phyloP scores from a whole-genome alignment of 202 grass and related monocot species.

The Cymbopogon flexuosus region DNA sequence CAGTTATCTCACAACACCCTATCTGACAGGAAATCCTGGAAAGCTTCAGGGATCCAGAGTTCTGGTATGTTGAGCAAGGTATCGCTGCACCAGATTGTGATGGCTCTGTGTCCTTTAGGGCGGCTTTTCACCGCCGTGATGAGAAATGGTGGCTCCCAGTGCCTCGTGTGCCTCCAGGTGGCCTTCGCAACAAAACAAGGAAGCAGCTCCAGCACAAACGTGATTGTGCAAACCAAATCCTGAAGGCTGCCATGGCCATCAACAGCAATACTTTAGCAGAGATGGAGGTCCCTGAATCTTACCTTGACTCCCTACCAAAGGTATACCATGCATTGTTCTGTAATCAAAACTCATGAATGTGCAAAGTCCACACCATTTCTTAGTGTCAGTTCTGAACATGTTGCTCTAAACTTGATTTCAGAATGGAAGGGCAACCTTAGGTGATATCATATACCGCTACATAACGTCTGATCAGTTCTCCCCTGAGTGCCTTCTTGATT shows the following conservation, averaged over 20 bases:
- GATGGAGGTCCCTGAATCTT: conserved; percentile 83
- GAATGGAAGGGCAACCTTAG: conserved; percentile 69
- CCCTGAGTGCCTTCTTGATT: conserved; percentile 73
- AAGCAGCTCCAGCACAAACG: conserved; percentile 80
- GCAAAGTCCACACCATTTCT: not conserved
- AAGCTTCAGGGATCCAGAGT: conserved; percentile 65
- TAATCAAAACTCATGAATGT: not conserved
- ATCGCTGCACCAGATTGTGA: conserved; percentile 64
- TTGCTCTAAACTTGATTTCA: conserved; percentile 26
- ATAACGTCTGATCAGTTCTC: conserved; percentile 77
- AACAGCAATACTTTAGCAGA: conserved; percentile 79
- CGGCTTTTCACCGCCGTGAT: conserved; percentile 43
- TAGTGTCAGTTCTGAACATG: not conserved
- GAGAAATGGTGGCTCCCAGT: conserved; percentile 98
- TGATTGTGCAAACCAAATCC: conserved; percentile 71
- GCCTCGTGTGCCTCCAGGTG: conserved; percentile 58
- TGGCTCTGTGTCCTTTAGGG: conserved; percentile 61
- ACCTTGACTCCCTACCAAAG: conserved; percentile 78
- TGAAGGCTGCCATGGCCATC: conserved; percentile 89
- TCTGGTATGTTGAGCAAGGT: conserved; percentile 95
- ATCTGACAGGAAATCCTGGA: conserved; percentile 73
- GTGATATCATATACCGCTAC: conserved; percentile 73
- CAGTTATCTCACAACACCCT: not conserved
- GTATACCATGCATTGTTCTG: conserved; percentile 21
- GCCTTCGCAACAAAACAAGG: conserved; percentile 59